Conservation (phyloP, 1,284 basidiomycete species). For the Coniferiporia weirii region DNA sequence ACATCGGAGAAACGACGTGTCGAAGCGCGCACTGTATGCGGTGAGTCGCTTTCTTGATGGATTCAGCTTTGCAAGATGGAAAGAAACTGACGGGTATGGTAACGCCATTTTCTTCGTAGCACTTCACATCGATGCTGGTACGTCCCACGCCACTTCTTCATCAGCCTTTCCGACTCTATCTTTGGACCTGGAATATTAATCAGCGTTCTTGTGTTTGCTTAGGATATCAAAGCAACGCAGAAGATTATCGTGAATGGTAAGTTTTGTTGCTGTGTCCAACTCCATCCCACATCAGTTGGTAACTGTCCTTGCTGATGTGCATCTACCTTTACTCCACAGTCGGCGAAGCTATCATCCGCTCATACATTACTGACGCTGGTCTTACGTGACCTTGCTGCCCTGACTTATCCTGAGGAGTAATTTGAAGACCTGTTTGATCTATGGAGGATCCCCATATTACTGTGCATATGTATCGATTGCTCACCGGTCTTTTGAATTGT, state of each 20-base stretch:
- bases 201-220: not conserved
- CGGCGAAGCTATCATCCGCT: slow-evolving; percentile 60
- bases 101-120: slow-evolving; percentile 35
- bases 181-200: slow-evolving; percentile 5
- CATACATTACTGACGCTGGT: slow-evolving; percentile 50
- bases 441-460: not conserved
- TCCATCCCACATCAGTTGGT: not conserved
- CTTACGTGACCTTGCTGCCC: slow-evolving; percentile 32
- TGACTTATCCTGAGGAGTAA: not conserved
- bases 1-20: slow-evolving; percentile 59
- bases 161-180: not conserved
- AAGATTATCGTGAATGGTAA: slow-evolving; percentile 65
- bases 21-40: slow-evolving; percentile 53
- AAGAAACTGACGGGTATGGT: not conserved
- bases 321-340: slow-evolving; percentile 31
- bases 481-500: no score
- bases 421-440: not conserved
- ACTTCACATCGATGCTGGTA: slow-evolving; percentile 74
- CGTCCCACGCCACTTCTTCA: slow-evolving; percentile 23
- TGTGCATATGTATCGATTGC: no score
- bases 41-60: slow-evolving; percentile 38
- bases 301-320: not conserved
- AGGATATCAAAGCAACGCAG: slow-evolving; percentile 74
- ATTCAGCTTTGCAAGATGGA: not conserved
- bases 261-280: slow-evolving; percentile 22